phyloP scores from a whole-genome alignment of 2,329 filamentous ascomycete genomes.

The Venturia carpophila region DNA sequence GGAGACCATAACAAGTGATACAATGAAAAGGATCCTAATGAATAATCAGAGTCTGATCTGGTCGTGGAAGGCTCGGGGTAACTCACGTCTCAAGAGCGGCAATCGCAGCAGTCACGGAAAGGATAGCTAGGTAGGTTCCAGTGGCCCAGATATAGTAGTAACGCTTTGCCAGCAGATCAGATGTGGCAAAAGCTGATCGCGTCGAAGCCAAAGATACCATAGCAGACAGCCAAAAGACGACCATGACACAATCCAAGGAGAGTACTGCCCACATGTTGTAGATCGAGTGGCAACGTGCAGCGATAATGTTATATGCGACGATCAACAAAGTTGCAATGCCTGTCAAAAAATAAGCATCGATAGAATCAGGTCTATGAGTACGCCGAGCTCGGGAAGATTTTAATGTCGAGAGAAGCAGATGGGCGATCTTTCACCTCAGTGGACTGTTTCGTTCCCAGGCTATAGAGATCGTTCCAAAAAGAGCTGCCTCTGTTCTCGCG shows the following conservation, averaged over 20 bases:
- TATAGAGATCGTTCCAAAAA: background rate
- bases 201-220: slow-evolving; percentile 23
- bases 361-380: slow-evolving; percentile 9
- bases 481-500: background rate
- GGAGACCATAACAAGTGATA: slow-evolving; percentile 19
- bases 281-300: slow-evolving; percentile 35
- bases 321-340: slow-evolving; percentile 40
- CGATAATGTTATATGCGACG: slow-evolving; percentile 41
- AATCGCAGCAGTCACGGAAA: slow-evolving; percentile 26
- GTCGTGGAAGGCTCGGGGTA: background rate
- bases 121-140: slow-evolving; percentile 23
- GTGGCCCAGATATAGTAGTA: slow-evolving; percentile 14
- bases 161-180: background rate
- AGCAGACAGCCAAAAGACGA: slow-evolving; percentile 44
- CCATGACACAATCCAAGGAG: slow-evolving; percentile 43
- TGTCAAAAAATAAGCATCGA: slow-evolving; percentile 22
- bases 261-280: slow-evolving; percentile 51
- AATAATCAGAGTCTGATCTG: background rate
- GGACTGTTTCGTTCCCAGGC: background rate
- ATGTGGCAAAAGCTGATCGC: slow-evolving; percentile 20
- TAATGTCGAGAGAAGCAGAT: background rate
- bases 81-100: slow-evolving; percentile 27
- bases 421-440: no score
- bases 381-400: background rate
- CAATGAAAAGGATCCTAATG: slow-evolving; percentile 20